Base-by-base conservation (phyloP, 306 rosid species). In the Rubus parviflorus region DNA sequence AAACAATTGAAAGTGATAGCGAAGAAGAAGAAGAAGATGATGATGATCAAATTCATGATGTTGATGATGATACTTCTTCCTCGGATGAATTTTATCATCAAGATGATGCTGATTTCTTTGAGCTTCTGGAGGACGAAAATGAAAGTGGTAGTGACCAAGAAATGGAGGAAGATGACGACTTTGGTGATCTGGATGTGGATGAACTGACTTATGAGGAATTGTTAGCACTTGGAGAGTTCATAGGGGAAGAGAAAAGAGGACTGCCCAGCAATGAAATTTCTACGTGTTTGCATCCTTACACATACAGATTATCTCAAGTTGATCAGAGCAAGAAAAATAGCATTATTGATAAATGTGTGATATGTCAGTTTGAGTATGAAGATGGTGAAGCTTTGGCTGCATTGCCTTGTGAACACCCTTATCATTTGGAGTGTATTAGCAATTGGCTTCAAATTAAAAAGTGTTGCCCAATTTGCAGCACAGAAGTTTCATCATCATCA, bases 341-440 rank as follows among this genome's bases (percentile, higher is more conserved):
- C 16, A 79, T 79, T 4, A 73, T 80, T 4, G 98, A 89, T 76
- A 82, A 87, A 17, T 95, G 97, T 75, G 98, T 95, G 70, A 75
- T 95, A 72, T 95, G 98, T 75, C 97, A 95, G 77, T 70, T 87
- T 83, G 98, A 94, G 77, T 92, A 90, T 74, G 94, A 88, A 78
- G 87, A 90, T 49, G 96, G 88, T 61, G 93, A 92, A 80, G 62
- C 43, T 0, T 43, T 92, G 45, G 89, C 81, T 56, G 82, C 88
- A 45, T 89, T 90, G 84, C 83, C 85, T 11, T 95, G 98, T 80
- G 90, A 90, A 10, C 98, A 95, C 78, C 92, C 91, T 81, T 95
- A 90, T 75, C 98, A 95, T 83, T 19, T 78, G 38, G 93, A 87
- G 45, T 95, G 98, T 82, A 90, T 95, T 70, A 81, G 70, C 81